Evolutionary conservation across 2,329 filamentous ascomycete species (phyloP).

Genomic region (Cytospora schulzeri): DNA sequence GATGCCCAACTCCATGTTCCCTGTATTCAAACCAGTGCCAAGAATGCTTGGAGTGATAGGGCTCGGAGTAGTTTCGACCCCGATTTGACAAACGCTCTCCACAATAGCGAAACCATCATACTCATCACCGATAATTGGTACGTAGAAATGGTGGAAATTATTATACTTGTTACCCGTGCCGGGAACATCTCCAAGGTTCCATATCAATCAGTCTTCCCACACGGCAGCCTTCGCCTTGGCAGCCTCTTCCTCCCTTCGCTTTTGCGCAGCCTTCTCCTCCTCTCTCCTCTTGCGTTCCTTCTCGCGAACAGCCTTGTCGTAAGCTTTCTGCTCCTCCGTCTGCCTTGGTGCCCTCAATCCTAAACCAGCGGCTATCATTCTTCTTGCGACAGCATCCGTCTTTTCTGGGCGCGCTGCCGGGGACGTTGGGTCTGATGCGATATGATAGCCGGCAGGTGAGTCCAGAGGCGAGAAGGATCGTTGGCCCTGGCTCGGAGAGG

Average conservation of each 20-base stretch:
- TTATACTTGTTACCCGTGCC: background rate
- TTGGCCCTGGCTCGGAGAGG: constrained; percentile 51
- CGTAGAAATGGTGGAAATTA: background rate
- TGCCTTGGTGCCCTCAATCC: constrained; percentile 78
- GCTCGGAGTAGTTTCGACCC: background rate
- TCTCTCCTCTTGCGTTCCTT: constrained; percentile 80
- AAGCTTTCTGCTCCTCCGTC: constrained; percentile 87
- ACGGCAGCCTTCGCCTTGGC: constrained; percentile 81
- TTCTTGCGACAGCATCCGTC: constrained; percentile 85
- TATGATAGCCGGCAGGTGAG: constrained; percentile 10
- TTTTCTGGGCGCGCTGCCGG: constrained; percentile 70
- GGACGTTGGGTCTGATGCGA: constrained; percentile 1
- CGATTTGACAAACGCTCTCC: background rate
- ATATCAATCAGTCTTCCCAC: constrained; percentile 69
- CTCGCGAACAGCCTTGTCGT: constrained; percentile 79
- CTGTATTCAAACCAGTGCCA: background rate
- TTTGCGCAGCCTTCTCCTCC: constrained; percentile 68
- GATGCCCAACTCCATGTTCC: background rate
- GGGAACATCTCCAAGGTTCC: background rate
- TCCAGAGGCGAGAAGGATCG: constrained; percentile 18
- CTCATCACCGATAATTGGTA: background rate
- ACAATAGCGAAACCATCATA: background rate
- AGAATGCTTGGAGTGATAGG: background rate
- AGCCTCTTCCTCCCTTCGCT: constrained; percentile 61
- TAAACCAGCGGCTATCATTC: constrained; percentile 86